Evolutionary conservation across 2,329 filamentous ascomycete species (phyloP), one percentile per base, ranked within the genome.

Genomic region (Neospermospora avenae): DNA sequence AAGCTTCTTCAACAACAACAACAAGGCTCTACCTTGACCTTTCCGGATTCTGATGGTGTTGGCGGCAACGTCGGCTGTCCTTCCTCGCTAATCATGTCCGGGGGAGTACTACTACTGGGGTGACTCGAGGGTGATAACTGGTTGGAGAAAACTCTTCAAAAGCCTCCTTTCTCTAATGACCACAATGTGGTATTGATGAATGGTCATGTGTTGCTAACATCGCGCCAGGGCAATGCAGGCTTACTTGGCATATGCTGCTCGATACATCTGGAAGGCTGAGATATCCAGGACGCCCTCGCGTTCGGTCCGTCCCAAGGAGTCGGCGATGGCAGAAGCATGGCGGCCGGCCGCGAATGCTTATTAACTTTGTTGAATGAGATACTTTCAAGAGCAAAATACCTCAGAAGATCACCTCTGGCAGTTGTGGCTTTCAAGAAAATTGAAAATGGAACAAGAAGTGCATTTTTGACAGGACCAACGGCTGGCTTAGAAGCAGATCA

Each of bases 81-180:
- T 57, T 55, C 51, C 45, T 41, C 20, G 31, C 8, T 34, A 35
- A 35, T 28, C 22, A 51, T n/a, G n/a, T 41, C 39, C 41, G n/a
- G 56, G 34, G 56, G 39, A 25, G 39, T 34, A 22, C n/a, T n/a
- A 37, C 24, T 37, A 14, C 8, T 49, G 54, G 59, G 49, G 49
- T n/a, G 45, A 59, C 58, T 63, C 53, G 60, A 59, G 35, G 34
- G 55, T 14, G 10, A 39, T 35, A 39, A 35, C 14, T 24, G 35
- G 34, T 37, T 34, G 35, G 39, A 37, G 52, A 41, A 64, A 63
- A 61, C 39, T 59, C 59, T 60, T 64, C 64, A 62, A 61, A 61
- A 60, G 53, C 55, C 59, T 65, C 59, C 44, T 39, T 48, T 59
- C 58, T 56, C 61, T 55, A 63, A 62, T 67, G 66, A 67, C 66